A percentile compares a stretch with the other conserved stretches of the same genome.
These are phyloP conservation scores for Logfia minima DNA, from an alignment of 129 eudicot genomes.

Conservation along the genomic window DNA sequence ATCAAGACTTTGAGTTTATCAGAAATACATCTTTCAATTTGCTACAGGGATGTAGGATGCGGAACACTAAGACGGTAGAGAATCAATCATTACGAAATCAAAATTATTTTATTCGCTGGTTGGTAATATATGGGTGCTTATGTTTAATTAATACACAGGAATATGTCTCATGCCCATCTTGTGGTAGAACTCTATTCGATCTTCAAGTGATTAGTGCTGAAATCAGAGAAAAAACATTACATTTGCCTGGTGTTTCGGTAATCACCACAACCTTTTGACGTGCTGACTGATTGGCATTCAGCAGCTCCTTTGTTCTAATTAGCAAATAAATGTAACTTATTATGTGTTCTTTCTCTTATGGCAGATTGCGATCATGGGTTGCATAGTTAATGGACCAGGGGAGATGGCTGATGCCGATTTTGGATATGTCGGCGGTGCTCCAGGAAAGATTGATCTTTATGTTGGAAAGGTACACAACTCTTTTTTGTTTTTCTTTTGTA, in stretches of 20 bases:
- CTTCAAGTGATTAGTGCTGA: slow-evolving; percentile 98
- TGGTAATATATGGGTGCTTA: slow-evolving; percentile 7
- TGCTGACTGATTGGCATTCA: slow-evolving; percentile 2
- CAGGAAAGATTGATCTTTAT: slow-evolving; percentile 97
- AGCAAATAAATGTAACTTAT: slow-evolving; percentile 8
- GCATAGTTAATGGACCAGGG: slow-evolving; percentile 99
- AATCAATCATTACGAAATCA: neutral
- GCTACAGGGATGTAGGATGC: slow-evolving; percentile 97
- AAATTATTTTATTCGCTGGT: neutral
- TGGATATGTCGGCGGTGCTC: slow-evolving; percentile 98
- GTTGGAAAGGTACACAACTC: slow-evolving; percentile 72
- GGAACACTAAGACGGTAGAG: slow-evolving; percentile 82
- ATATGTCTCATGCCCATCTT: slow-evolving; percentile 97
- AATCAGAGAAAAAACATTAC: slow-evolving; percentile 93
- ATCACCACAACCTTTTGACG: slow-evolving; percentile 22
- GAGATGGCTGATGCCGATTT: slow-evolving; percentile 99
- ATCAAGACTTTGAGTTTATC: slow-evolving; percentile 84
- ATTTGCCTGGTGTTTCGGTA: slow-evolving; percentile 99
- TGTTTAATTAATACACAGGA: slow-evolving; percentile 49
- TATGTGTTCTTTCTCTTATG: slow-evolving; percentile 2
- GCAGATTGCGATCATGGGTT: slow-evolving; percentile 99
- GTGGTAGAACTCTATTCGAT: slow-evolving; percentile 94
- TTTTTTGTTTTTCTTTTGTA: neutral
- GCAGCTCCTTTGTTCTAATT: neutral
- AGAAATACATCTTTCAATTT: slow-evolving; percentile 94